Evolutionary conservation across 139 green algal species (phyloP).

Genomic region (Tetraselmis chui): DNA sequence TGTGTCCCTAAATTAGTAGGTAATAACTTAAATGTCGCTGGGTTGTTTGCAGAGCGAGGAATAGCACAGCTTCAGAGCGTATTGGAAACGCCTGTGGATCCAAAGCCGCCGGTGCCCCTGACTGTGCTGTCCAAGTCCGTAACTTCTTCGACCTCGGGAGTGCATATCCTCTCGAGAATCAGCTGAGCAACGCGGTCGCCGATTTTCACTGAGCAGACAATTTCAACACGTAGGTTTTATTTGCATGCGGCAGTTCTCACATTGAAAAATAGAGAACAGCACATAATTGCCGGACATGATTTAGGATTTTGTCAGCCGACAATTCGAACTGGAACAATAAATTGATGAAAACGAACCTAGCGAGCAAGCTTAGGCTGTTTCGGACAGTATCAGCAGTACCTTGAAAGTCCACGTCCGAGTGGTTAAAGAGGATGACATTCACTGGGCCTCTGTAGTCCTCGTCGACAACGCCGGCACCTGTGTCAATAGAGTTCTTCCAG

Average conservation of each 20-base stretch:
- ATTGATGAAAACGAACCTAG: too few species aligned
- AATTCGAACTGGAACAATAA: too few species aligned
- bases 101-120: constrained; percentile 85
- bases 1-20: too few species aligned
- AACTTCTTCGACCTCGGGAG: constrained; percentile 87
- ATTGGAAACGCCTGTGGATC: constrained; percentile 83
- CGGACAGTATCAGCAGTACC: constrained; percentile 31
- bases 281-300: too few species aligned
- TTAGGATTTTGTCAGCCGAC: too few species aligned
- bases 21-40: too few species aligned
- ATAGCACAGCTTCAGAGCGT: too few species aligned
- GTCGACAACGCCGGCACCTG: constrained; percentile 92
- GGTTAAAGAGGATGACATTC: constrained; percentile 96
- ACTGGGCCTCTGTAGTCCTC: constrained; percentile 93
- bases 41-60: too few species aligned
- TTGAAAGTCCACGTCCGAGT: constrained; percentile 77
- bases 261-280: too few species aligned
- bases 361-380: too few species aligned
- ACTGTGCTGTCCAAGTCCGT: constrained; percentile 83
- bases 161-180: constrained; percentile 91
- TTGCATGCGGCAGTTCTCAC: too few species aligned
- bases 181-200: constrained; percentile 92
- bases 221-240: too few species aligned
- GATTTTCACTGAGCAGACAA: constrained; percentile 74
- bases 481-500: constrained; percentile 94